A percentile compares a stretch with the other conserved stretches of the same genome.
Evolutionary conservation across 108 stramenopile genomes (phyloP).

Genomic region (Cyclotella choctawhatcheeana): DNA sequence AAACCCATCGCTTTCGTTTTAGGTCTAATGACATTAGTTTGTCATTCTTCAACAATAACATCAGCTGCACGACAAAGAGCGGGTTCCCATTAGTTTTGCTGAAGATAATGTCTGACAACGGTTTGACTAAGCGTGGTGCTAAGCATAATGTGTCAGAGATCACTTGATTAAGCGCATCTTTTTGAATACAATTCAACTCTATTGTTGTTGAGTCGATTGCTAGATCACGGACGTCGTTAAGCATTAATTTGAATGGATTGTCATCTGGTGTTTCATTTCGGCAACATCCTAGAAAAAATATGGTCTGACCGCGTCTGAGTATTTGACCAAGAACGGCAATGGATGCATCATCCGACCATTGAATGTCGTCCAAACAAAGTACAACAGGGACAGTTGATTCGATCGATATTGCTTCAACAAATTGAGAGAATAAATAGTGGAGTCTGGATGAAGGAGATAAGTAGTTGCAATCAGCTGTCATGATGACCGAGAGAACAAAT

Average conservation of each 20-base stretch:
- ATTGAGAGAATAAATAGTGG: not conserved
- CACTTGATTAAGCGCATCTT: slow-evolving; percentile 17
- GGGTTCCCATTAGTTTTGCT: slow-evolving; percentile 29
- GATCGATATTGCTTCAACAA: slow-evolving; percentile 11
- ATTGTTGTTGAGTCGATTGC: slow-evolving; percentile 2
- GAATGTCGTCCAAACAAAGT: slow-evolving; percentile 28
- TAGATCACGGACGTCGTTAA: slow-evolving; percentile 2
- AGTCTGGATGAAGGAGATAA: not conserved
- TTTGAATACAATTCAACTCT: slow-evolving; percentile 5
- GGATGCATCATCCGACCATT: slow-evolving; percentile 26
- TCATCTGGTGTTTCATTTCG: not conserved
- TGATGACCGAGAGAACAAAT: too few relatives aligned
- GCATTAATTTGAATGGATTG: not conserved
- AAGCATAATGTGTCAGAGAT: slow-evolving; percentile 17
- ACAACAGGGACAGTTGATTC: not conserved
- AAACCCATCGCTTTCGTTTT: too few relatives aligned
- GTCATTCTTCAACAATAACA: not conserved
- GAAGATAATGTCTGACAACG: slow-evolving; percentile 9
- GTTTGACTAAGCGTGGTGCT: slow-evolving; percentile 9
- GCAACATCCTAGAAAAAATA: not conserved
- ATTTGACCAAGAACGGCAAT: slow-evolving; percentile 3
- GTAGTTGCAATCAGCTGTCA: not conserved
- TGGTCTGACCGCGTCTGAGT: not conserved
- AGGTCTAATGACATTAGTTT: not conserved
- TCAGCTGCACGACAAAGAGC: slow-evolving; percentile 17